A percentile compares a stretch with the other conserved stretches of the same genome.
Conservation (phyloP, 768 basidiomycete species). For the Cyclocybe aegerita region DNA sequence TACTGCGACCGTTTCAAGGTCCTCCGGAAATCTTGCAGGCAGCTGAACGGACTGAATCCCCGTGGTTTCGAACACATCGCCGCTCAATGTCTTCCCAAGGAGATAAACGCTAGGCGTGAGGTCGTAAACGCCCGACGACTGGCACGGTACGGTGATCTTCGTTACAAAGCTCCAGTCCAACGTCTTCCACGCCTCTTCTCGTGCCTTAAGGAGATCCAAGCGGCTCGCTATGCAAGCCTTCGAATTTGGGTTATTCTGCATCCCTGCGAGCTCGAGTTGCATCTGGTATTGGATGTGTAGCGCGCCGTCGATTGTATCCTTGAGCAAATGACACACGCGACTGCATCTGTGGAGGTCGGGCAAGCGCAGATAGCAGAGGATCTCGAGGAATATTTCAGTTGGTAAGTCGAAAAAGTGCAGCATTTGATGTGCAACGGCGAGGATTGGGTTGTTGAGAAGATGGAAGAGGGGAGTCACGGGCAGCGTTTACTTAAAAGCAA, state of each 20-base stretch:
- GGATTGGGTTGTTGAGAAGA: no score
- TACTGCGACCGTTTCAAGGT: background rate
- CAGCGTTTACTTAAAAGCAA: no score
- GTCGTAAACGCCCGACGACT: conserved; percentile 13
- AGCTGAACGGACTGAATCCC: conserved; percentile 7
- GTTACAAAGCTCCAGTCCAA: conserved; percentile 9
- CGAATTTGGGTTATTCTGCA: conserved; percentile 14
- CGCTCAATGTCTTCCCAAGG: conserved; percentile 2
- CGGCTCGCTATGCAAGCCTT: conserved; percentile 4
- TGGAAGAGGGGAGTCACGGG: no score
- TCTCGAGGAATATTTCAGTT: conserved; percentile 8
- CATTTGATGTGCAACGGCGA: no score
- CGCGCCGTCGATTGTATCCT: conserved; percentile 10
- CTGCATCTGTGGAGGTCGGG: background rate
- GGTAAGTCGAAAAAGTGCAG: conserved; percentile 7
- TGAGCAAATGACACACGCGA: conserved; percentile 4
- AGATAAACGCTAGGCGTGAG: conserved; percentile 12
- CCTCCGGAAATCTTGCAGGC: background rate
- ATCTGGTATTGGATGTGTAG: conserved; percentile 6
- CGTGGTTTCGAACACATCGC: background rate
- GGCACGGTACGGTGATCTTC: conserved; percentile 11
- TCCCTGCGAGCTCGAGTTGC: conserved; percentile 13
- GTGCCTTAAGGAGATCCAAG: background rate
- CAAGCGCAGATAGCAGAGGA: background rate
- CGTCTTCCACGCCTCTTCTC: conserved; percentile 13